Base-by-base conservation (phyloP, 2,329 filamentous ascomycete species). In the Orbilia javanica region DNA sequence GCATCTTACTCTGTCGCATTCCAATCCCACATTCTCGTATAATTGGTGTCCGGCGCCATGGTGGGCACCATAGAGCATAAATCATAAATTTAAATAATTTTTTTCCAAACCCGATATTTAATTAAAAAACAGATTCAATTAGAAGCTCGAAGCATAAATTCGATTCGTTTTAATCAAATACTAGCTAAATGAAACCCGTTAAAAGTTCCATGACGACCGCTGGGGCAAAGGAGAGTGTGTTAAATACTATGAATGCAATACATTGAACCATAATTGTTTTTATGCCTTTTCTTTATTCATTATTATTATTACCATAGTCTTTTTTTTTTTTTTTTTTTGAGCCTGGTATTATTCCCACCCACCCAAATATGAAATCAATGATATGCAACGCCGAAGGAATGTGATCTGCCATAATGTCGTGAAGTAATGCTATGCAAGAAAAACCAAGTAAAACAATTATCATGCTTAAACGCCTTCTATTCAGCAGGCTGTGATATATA, bases 401-500 rank as follows among this genome's bases (percentile, higher is more conserved):
- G 69, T 73, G 50, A 50, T 36, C n/a, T 46, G 29, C 57, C 34
- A 42, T 73, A 66, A 34, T 10, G 57, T 64, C 57, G 42, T 48
- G n/a, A 66, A 36, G 29, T 39, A 29, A 50, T 65, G 60, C 50
- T 65, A 73, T 73, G 69, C 68, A 72, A 27, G 27, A 25, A 63
- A 64, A 5, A 25, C 1, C 0, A 50, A 27, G 22, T 13, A 31
- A 31, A 66, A 27, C 29, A 20, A 15, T 44, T 46, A 22, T 46
- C 22, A 22, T 8, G 10, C 36, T 11, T 13, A 5, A 2, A 39
- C 8, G 31, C 22, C 18, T 42, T 18, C 6, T 5, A 8, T 57
- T 67, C 53, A 77, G 25, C 73, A 77, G 27, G 39, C 73, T 3
- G 73, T 77, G 31, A 77, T 77, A 18, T 70, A 77, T 18, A 77